Evolutionary conservation across 2,329 filamentous ascomycete species (phyloP), one percentile per base, ranked within the genome.

Genomic region (Cytospora piceicola): DNA sequence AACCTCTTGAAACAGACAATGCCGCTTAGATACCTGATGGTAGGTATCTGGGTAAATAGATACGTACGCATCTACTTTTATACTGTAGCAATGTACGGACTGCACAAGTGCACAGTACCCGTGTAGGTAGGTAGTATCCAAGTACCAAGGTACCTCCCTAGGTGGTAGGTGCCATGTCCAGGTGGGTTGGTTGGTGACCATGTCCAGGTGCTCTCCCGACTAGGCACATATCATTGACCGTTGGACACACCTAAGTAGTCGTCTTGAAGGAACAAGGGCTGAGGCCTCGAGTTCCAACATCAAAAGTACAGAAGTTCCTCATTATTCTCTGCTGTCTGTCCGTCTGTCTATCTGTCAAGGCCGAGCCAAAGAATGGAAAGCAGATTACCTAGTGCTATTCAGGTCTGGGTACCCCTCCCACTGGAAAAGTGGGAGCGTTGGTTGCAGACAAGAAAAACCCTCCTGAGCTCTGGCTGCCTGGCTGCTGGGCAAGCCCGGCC

Each of bases 401-500:
- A 49, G n/a, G 46, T 49, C 46, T 14, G 8, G 46, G 46, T 49
- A 24, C n/a, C n/a, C 46, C 46, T 24, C 46, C 39, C n/a, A 49
- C 46, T 49, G 46, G 24, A 49, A 49, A 49, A 49, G 46, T 49
- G 46, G 46, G 12, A 22, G n/a, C 46, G 6, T n/a, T 14, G 34
- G 14, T 24, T 24, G 15, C 61, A 57, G 29, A 54, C 46, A 63
- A 55, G 32, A 54, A 54, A 55, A 55, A 53, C 55, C 24, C 60
- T 54, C 61, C 53, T n/a, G 29, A 34, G 39, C 52, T 29, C 24
- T 52, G 22, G 60, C 30, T 55, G 52, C 51, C 24, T 52, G 22
- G 60, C 30, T 55, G 52, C 51, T 49, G 60, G 52, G 46, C 61
- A 51, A 39, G 61, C 61, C 51, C 53, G 51, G 61, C 39, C 61